These are phyloP conservation scores for Musa schizocarpa DNA, from an alignment of 176 grass and related monocot species.

Conservation along the genomic window DNA sequence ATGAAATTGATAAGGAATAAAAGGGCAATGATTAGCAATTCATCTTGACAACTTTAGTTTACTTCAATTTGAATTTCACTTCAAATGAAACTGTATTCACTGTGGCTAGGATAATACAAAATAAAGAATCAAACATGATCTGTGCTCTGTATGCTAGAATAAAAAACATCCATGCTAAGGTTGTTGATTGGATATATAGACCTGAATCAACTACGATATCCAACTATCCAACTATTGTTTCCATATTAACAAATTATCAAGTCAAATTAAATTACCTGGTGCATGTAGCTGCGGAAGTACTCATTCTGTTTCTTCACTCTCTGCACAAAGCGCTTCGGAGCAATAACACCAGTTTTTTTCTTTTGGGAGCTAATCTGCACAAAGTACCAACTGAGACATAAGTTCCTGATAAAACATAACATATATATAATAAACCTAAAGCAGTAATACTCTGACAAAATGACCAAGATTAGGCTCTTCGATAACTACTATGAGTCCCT, in stretches of 20 bases:
- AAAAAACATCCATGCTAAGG: not conserved
- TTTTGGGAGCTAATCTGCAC: conserved; percentile 84
- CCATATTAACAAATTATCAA: not conserved
- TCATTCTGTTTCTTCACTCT: conserved; percentile 99
- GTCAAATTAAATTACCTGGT: conserved; percentile 52
- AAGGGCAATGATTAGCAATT: not conserved
- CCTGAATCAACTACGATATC: not conserved
- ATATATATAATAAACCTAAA: not conserved
- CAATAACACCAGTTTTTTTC: conserved; percentile 97
- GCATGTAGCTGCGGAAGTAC: conserved; percentile 94
- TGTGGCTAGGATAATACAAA: not conserved
- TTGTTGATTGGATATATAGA: not conserved
- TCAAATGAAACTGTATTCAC: not conserved
- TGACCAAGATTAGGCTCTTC: not conserved
- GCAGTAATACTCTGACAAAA: not conserved
- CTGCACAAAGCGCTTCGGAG: conserved; percentile 95
- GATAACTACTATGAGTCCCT: not conserved
- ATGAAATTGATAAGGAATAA: not conserved
- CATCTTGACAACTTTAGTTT: not conserved
- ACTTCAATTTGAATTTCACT: no score
- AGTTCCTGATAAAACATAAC: conserved; percentile 2
- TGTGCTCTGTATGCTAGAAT: no score
- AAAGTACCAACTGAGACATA: conserved; percentile 11
- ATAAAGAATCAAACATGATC: not conserved
- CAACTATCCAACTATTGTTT: not conserved